phyloP scores from a whole-genome alignment of 495 filamentous ascomycete genomes.

The Cercophora newfieldiana region DNA sequence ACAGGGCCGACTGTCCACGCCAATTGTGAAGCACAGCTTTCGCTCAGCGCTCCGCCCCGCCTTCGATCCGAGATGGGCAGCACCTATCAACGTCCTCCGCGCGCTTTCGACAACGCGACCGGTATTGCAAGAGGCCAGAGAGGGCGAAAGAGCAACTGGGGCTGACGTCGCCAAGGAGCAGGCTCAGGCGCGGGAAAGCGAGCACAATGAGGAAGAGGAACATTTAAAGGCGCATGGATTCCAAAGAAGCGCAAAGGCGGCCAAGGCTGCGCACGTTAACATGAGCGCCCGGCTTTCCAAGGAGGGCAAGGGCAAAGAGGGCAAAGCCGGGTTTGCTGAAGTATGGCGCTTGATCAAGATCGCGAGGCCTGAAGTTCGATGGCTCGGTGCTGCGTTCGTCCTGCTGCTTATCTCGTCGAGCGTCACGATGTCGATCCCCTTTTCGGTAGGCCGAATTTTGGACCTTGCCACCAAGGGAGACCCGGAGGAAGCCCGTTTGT shows the following conservation, averaged over 20 bases:
- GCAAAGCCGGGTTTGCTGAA: constrained; percentile 69
- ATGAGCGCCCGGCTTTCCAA: constrained; percentile 82
- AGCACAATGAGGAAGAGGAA: constrained; percentile 24
- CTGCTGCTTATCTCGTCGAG: constrained; percentile 83
- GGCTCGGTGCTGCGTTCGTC: constrained; percentile 75
- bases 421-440: constrained; percentile 92
- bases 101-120: constrained; percentile 32
- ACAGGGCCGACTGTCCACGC: not conserved
- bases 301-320: constrained; percentile 67
- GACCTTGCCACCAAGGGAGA: constrained; percentile 56
- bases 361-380: constrained; percentile 77
- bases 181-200: constrained; percentile 16
- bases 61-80: constrained; percentile 20
- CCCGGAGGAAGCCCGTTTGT: constrained; percentile 35
- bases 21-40: not conserved
- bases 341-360: constrained; percentile 87
- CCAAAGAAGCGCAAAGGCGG: constrained; percentile 65
- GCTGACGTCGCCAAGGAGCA: constrained; percentile 17
- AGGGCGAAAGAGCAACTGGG: constrained; percentile 1
- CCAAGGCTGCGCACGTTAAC: constrained; percentile 86
- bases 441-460: constrained; percentile 93
- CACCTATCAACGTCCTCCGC: constrained; percentile 29
- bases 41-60: constrained; percentile 3
- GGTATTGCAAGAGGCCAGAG: constrained; percentile 6
- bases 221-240: constrained; percentile 37